These are phyloP conservation scores for Oenanthe sinensis DNA, from an alignment of 129 eudicot genomes.

Conservation along the genomic window DNA sequence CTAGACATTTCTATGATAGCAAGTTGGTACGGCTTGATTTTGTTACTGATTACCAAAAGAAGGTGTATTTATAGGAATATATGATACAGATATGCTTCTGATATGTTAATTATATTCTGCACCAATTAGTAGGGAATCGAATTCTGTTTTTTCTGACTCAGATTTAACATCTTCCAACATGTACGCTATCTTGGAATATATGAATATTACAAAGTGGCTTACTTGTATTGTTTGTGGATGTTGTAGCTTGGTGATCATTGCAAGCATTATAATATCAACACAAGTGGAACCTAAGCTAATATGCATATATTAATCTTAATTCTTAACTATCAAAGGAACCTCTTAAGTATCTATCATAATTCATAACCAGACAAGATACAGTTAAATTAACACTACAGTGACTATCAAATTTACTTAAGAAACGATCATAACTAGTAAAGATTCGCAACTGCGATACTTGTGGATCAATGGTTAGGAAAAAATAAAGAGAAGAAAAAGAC, in stretches of 20 bases:
- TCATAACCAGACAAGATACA: not conserved
- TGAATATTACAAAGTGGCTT: not conserved
- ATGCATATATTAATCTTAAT: not conserved
- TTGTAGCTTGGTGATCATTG: not conserved
- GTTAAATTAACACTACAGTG: not conserved
- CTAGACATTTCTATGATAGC: not conserved
- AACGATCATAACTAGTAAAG: not conserved
- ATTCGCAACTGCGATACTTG: not conserved
- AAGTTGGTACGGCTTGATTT: not conserved
- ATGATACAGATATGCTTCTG: not conserved
- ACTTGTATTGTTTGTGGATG: not conserved
- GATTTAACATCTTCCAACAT: not conserved
- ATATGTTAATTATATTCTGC: not conserved
- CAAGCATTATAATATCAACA: not conserved
- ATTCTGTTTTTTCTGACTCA: not conserved
- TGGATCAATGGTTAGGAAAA: not conserved
- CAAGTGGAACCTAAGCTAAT: not conserved
- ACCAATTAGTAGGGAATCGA: not conserved
- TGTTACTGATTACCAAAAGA: not conserved
- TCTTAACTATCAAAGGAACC: not conserved
- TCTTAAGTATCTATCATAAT: not conserved
- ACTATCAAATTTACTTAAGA: not conserved
- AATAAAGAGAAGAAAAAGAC: not conserved
- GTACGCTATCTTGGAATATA: constrained; percentile 6
- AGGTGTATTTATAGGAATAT: not conserved